A percentile compares a stretch with the other conserved stretches of the same genome.
phyloP scores from a whole-genome alignment of 1,284 basidiomycete genomes.

The Psilocybe mexicana region DNA sequence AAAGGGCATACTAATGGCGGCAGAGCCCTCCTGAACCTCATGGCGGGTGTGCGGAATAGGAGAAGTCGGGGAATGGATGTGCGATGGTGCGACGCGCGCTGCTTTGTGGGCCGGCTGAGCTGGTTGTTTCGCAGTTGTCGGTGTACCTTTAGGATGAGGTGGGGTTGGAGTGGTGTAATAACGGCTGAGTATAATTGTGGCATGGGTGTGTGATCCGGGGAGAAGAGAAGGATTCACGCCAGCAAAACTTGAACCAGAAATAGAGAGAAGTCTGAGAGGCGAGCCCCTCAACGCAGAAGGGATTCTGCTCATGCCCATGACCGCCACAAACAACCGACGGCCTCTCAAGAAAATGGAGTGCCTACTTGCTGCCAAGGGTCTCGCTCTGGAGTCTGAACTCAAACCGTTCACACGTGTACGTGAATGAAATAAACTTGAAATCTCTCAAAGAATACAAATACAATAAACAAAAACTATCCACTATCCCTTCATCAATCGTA shows the following conservation, averaged over 20 bases:
- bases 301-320: neutral
- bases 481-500: neutral
- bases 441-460: neutral
- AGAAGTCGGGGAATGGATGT: neutral
- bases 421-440: neutral
- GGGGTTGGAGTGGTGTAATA: neutral
- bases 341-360: neutral
- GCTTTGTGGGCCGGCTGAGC: neutral
- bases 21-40: conserved; percentile 41
- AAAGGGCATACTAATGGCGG: conserved; percentile 37
- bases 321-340: neutral
- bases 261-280: neutral
- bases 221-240: neutral
- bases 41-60: conserved; percentile 20
- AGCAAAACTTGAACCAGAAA: neutral
- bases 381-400: neutral
- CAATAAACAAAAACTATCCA: neutral
- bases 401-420: neutral
- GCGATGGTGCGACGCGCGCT: neutral
- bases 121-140: neutral
- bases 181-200: neutral
- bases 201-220: conserved; percentile 5
- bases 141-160: neutral
- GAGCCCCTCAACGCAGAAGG: neutral
- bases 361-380: neutral